phyloP scores from a whole-genome alignment of 768 basidiomycete genomes.

The Rhizopogon salebrosus region DNA sequence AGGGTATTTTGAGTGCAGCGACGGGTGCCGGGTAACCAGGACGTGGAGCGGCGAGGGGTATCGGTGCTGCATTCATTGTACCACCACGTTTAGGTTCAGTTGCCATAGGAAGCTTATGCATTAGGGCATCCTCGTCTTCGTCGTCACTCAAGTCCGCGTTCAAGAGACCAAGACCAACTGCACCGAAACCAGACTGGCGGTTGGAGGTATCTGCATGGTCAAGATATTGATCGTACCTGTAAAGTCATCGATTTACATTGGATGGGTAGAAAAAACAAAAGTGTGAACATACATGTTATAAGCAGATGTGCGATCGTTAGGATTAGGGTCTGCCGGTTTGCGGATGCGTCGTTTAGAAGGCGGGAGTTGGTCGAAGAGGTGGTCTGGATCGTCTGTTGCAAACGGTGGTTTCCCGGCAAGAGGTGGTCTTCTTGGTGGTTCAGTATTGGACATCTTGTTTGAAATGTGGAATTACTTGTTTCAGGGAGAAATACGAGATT shows the following conservation, averaged over 20 bases:
- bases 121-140: constrained; percentile 22
- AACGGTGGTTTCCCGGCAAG: constrained; percentile 23
- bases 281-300: constrained; percentile 58
- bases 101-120: constrained; percentile 4
- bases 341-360: constrained; percentile 34
- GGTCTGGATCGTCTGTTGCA: constrained; percentile 65
- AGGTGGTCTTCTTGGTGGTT: not conserved
- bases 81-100: constrained; percentile 17
- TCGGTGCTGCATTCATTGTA: constrained; percentile 13
- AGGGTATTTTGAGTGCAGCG: constrained; percentile 55
- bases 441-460: not conserved
- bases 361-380: constrained; percentile 45
- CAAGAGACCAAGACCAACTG: constrained; percentile 45
- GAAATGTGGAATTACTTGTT: not conserved
- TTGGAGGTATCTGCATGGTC: constrained; percentile 29
- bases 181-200: constrained; percentile 51
- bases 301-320: constrained; percentile 54
- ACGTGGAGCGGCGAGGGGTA: constrained; percentile 60
- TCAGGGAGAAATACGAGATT: not conserved
- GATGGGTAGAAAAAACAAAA: constrained; percentile 4
- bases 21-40: constrained; percentile 74
- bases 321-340: constrained; percentile 42
- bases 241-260: constrained; percentile 5
- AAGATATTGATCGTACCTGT: constrained; percentile 63
- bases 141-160: constrained; percentile 39